These are phyloP conservation scores for Jatropha multifida DNA, from an alignment of 441 rosid species.

Conservation along the genomic window DNA sequence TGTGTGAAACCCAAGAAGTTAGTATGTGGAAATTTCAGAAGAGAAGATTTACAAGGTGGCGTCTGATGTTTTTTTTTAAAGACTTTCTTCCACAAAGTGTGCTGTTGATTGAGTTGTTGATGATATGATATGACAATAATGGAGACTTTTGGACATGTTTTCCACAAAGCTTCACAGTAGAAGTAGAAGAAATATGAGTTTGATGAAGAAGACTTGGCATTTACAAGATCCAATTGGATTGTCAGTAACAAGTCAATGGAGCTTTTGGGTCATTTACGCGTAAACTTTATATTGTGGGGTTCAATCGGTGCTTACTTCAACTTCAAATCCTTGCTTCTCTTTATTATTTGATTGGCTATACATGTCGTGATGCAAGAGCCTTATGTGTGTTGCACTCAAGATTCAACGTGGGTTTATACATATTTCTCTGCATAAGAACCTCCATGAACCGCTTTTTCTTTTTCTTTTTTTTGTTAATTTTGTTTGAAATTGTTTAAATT, in stretches of 20 bases:
- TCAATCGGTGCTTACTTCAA: background rate
- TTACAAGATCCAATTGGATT: background rate
- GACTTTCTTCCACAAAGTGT: background rate
- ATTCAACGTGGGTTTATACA: too few relatives aligned
- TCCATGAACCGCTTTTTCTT: too few relatives aligned
- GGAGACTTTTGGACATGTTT: background rate
- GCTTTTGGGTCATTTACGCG: constrained; percentile 21
- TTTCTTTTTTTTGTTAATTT: too few relatives aligned
- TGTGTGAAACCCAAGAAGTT: background rate
- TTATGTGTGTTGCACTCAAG: too few relatives aligned
- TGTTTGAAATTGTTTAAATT: too few relatives aligned
- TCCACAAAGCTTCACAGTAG: background rate
- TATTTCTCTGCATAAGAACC: too few relatives aligned
- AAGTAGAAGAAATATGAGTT: constrained; percentile 6
- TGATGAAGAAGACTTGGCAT: constrained; percentile 22
- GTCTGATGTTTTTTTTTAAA: too few relatives aligned
- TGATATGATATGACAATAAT: background rate
- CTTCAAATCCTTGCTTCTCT: background rate
- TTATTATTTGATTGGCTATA: background rate
- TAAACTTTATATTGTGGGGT: background rate
- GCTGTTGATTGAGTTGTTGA: background rate
- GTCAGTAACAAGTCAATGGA: constrained; percentile 1
- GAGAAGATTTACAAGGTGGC: background rate
- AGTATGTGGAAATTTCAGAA: background rate
- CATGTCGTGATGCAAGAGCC: too few relatives aligned